Base-by-base conservation (phyloP, 1,284 basidiomycete genomes). In the Cutaneotrichosporon dermatis region DNA sequence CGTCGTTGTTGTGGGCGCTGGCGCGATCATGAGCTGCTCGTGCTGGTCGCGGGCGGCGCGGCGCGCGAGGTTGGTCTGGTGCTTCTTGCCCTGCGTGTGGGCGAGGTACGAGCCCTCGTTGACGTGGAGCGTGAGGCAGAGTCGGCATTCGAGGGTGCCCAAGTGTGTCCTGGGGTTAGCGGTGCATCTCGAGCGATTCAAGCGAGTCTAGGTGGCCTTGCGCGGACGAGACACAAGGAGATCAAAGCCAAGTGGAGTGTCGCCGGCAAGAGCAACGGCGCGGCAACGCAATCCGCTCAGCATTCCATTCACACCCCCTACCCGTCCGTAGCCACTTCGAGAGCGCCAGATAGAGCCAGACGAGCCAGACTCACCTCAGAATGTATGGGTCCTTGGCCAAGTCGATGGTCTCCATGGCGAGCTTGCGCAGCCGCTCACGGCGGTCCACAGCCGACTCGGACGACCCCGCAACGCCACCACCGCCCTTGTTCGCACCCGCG, bases 101-200 rank as follows among this genome's bases (percentile, higher is more conserved):
- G 96, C 95, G 51, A 99, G 88, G 77, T 99, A 99, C 16, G 93
- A 97, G 34, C 96, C 96, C 80, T 99, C 96, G 75, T 99, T 99
- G 33, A 96, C 97, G 80, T 99, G 96, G 6, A 99, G 84, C 0
- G 96, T 99, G 42, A 99, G 81, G 77, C 96, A 99, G 43, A 99
- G 85, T 69, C 95, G 90, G 80, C 96, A 99, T 84, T 99, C 96
- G 56, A 99, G 85, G 8, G 93, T 96, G 48, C 96, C 84, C 59
- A 99, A 84, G 77, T 99, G 96, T 79, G 98, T 99, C 76, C 93
- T 62, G 51, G 12, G 12, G 39, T 49, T 43, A 53, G 50, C 54
- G 35, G 7, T 49, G 10, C 7, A 6, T 6, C 15, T 6, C 25
- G 25, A 25, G 25, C 25, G 25, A 25, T 25, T 25, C 25, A 25